Conservation (phyloP, 148 eudicot species). For the Pouteria glomerata region DNA sequence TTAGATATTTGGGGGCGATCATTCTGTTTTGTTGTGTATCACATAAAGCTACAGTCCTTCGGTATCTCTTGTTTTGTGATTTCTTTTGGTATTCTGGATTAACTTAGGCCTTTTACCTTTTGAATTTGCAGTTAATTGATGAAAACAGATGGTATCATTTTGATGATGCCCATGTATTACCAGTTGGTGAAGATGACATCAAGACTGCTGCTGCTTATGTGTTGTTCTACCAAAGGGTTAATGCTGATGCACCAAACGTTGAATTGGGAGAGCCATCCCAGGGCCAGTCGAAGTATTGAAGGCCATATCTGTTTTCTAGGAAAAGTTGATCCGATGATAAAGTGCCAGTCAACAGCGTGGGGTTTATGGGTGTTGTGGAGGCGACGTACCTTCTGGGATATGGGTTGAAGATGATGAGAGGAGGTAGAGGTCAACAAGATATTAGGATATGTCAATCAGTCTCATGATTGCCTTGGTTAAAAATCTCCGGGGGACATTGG, state of each 20-base stretch:
- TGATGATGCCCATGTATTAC: slow-evolving; percentile 85
- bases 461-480: not conserved
- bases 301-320: slow-evolving; percentile 1
- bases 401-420: not conserved
- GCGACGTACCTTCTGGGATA: not conserved
- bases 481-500: not conserved
- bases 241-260: slow-evolving; percentile 20
- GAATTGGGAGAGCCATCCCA: slow-evolving; percentile 33
- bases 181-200: slow-evolving; percentile 70
- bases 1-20: not conserved
- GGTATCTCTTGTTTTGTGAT: not conserved
- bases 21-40: not conserved
- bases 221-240: slow-evolving; percentile 79
- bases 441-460: not conserved
- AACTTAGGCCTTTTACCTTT: not conserved
- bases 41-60: not conserved
- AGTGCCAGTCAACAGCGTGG: not conserved
- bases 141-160: slow-evolving; percentile 94
- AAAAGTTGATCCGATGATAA: not conserved
- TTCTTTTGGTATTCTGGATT: slow-evolving; percentile 1
- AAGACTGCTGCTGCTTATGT: slow-evolving; percentile 93
- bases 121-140: slow-evolving; percentile 66
- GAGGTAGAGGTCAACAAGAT: not conserved
- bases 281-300: slow-evolving; percentile 22
- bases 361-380: not conserved